Base-by-base conservation (phyloP, 2,329 filamentous ascomycete genomes). In the Pestalotiopsis sp. region DNA sequence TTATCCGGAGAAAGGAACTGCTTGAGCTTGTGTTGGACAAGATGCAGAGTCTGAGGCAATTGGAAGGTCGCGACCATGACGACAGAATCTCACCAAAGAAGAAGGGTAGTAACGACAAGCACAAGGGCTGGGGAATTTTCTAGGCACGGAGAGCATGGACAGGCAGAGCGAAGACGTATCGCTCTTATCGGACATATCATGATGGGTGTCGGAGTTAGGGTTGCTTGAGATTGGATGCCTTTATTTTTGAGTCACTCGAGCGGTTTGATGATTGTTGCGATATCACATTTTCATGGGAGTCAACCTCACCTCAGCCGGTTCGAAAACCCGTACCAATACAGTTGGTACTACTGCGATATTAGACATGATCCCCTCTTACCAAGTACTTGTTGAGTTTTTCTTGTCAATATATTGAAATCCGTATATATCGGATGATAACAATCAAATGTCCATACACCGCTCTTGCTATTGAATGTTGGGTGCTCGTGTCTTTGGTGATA, bases 11-110 rank as follows among this genome's bases (percentile, higher is more conserved):
- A 71, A 99, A 99, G 81, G 94, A 98, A 75, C 85, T 98, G 68
- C 86, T 99, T 4, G 95, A 99, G 82, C 84, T 98, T 67, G 96
- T 97, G 4, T 84, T 99, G 38, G 92, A 94, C 77, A 98, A 99
- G 85, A 98, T 99, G 88, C 94, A 98, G 78, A 92, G 93, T 68
- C 81, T 99, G 74, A 86, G 93, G 68, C 91, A 94, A 75, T 83
- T 99, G 9, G 94, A 98, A 75, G 91, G 91, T 10, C 84, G 91
- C 66, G 91, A 91, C 71, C 89, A 89, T 75, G 84, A 88, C 38
- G 70, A 71, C 35, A 78, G 76, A 71, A 75, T 74, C 24, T 69
- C 52, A 30, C 56, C 59, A 4, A 75, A 74, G 70, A 70, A 73
- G 59, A 71, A 62, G 75, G 26, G 26, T 20, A 78, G 26, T 66